Evolutionary conservation across 2,329 filamentous ascomycete species (phyloP), one percentile per base, ranked within the genome.

Genomic region (Phialocephala subalpina): DNA sequence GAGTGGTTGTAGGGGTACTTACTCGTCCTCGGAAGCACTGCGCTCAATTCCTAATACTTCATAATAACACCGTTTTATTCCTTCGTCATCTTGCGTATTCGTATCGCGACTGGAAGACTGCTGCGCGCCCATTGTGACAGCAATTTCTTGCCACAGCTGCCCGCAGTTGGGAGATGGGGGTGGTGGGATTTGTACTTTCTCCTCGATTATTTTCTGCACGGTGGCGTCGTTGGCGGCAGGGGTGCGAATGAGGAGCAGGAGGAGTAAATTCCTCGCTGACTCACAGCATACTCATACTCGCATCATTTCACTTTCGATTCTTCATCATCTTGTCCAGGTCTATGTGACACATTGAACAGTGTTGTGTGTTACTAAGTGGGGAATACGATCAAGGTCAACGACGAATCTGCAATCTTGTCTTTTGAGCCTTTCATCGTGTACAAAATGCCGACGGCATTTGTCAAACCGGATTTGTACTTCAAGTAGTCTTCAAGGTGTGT

Each of bases 11-110:
- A 33, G 52, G 16, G 4, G 11, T 49, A 27, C 86, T 76, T 79
- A 94, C 90, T 97, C 94, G 62, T 96, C 92, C 47, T 94, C 91
- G 9, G 88, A 89, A 33, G 93, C 93, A 69, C 86, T 83, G 66
- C 88, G 84, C 69, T 92, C 87, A 22, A 97, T 82, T 7, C 85
- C 88, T 4, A 98, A 86, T 38, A 97, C 84, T 73, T 96, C 91
- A 80, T 98, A 97, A 79, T 95, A 95, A 77, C 91, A 93, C 47
- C 87, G 91, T 79, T 92, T 94, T 7, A 38, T 61, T 36, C 56
- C 25, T 6, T 64, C 60, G 22, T 38, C 58, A 38, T 64, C 56
- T 56, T 65, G 67, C 35, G 62, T 36, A 33, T 59, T 62, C 7
- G 64, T 27, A 18, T 61, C 64, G 36, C 60, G 60, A 16, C 58